These are phyloP conservation scores for Cryptococcus floricola DNA, from an alignment of 1,284 basidiomycete species.

Conservation along the genomic window DNA sequence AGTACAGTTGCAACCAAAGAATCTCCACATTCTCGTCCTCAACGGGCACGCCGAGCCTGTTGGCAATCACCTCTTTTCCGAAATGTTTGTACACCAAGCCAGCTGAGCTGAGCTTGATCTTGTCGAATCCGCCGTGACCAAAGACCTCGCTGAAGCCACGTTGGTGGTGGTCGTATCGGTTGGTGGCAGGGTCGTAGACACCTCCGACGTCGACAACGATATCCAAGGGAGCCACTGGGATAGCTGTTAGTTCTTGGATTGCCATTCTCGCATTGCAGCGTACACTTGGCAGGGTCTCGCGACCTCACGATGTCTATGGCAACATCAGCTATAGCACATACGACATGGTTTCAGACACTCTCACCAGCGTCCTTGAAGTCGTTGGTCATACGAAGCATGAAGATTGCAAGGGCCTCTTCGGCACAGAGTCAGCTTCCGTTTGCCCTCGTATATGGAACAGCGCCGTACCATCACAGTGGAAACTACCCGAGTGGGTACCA, in stretches of 20 bases:
- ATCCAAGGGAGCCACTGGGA: slow-evolving; percentile 68
- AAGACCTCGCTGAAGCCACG: slow-evolving; percentile 88
- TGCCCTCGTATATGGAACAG: background rate
- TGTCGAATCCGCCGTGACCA: slow-evolving; percentile 60
- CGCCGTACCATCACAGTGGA: slow-evolving; percentile 85
- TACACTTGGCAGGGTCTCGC: slow-evolving; percentile 67
- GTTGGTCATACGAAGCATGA: slow-evolving; percentile 74
- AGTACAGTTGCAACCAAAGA: slow-evolving; percentile 88
- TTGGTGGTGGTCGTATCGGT: slow-evolving; percentile 95
- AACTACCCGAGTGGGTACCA: slow-evolving; percentile 91
- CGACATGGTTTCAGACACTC: slow-evolving; percentile 23
- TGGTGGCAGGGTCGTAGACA: slow-evolving; percentile 72
- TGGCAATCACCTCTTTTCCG: slow-evolving; percentile 80
- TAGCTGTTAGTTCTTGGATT: background rate
- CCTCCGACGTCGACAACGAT: slow-evolving; percentile 99
- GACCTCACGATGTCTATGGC: slow-evolving; percentile 67
- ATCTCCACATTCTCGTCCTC: slow-evolving; percentile 64
- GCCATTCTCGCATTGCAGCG: slow-evolving; percentile 6
- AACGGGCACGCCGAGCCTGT: slow-evolving; percentile 55
- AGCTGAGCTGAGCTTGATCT: slow-evolving; percentile 86
- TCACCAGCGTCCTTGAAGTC: slow-evolving; percentile 70
- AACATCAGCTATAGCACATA: background rate
- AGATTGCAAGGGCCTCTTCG: slow-evolving; percentile 51
- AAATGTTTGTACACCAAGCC: slow-evolving; percentile 98
- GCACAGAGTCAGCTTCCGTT: slow-evolving; percentile 1